These are phyloP conservation scores for Iris pallida DNA, from an alignment of 116 monocot genomes.

Conservation along the genomic window DNA sequence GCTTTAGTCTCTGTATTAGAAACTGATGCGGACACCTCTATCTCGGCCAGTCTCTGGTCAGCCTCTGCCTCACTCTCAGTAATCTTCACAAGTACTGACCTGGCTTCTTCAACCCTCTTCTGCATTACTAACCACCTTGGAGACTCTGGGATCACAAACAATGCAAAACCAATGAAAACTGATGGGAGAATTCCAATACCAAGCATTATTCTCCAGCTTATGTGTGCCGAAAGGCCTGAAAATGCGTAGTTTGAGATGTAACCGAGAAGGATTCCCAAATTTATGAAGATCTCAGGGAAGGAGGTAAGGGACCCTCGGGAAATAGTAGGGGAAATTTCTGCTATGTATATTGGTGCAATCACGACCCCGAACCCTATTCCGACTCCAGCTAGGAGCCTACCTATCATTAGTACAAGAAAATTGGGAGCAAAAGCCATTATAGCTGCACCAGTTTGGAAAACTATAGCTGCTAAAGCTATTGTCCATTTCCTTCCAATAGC, in stretches of 20 bases:
- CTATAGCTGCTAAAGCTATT: constrained; percentile 69
- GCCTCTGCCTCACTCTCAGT: constrained; percentile 57
- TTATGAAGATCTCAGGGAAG: constrained; percentile 95
- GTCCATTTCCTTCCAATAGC: constrained; percentile 91
- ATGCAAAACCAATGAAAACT: constrained; percentile 62
- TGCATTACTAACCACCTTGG: constrained; percentile 93
- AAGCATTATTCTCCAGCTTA: constrained; percentile 92
- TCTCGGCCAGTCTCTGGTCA: constrained; percentile 56
- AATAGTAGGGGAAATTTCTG: constrained; percentile 81
- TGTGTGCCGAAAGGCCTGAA: constrained; percentile 64
- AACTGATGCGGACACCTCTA: constrained; percentile 48
- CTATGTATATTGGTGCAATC: constrained; percentile 93
- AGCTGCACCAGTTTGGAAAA: constrained; percentile 77
- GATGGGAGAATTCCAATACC: constrained; percentile 90
- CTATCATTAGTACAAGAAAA: constrained; percentile 67
- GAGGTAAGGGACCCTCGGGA: constrained; percentile 78
- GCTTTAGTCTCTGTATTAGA: constrained; percentile 29
- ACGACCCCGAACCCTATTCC: constrained; percentile 93
- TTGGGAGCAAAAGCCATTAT: constrained; percentile 82
- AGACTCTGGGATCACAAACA: constrained; percentile 84
- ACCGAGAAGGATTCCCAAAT: constrained; percentile 84
- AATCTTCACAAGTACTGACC: constrained; percentile 55
- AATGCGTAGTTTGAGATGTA: constrained; percentile 91
- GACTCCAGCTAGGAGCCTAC: constrained; percentile 76
- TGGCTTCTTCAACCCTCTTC: constrained; percentile 63